phyloP scores from a whole-genome alignment of 768 basidiomycete genomes.

The Nevesoporus exiguus region DNA sequence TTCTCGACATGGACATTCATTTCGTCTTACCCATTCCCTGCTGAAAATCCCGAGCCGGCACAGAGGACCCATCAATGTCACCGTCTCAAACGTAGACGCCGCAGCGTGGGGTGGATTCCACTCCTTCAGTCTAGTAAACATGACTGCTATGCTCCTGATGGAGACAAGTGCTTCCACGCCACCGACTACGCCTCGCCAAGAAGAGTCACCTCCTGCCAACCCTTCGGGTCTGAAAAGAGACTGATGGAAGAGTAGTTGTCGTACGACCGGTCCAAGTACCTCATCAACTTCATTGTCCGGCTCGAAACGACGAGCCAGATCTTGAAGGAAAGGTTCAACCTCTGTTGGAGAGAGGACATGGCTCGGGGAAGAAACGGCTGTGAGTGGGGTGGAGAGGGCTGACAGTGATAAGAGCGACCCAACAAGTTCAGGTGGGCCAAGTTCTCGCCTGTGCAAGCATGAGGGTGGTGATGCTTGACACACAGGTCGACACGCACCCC shows the following conservation, averaged over 20 bases:
- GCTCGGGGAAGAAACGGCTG: conserved; percentile 43
- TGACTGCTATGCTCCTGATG: conserved; percentile 77
- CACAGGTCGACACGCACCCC: conserved; percentile 45
- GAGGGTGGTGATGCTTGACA: neutral
- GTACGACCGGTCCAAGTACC: conserved; percentile 74
- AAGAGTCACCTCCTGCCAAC: conserved; percentile 65
- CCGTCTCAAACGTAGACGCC: conserved; percentile 57
- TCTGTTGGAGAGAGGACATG: conserved; percentile 61
- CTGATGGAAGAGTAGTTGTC: conserved; percentile 56
- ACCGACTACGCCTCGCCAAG: conserved; percentile 83
- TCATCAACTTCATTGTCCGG: conserved; percentile 73
- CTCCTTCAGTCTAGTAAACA: conserved; percentile 71
- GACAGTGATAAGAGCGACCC: conserved; percentile 73
- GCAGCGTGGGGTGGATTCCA: conserved; percentile 67
- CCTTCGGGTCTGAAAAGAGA: conserved; percentile 66
- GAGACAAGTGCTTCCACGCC: conserved; percentile 79
- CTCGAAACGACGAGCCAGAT: conserved; percentile 78
- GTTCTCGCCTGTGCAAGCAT: conserved; percentile 47
- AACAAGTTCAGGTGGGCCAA: conserved; percentile 82
- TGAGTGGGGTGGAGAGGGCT: conserved; percentile 62
- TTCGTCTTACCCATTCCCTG: conserved; percentile 72
- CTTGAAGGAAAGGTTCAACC: conserved; percentile 77
- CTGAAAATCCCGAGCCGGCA: conserved; percentile 82
- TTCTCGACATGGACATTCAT: neutral
- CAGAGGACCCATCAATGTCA: conserved; percentile 79